phyloP scores from a whole-genome alignment of 129 eudicot species.

The Solidago caesia region DNA sequence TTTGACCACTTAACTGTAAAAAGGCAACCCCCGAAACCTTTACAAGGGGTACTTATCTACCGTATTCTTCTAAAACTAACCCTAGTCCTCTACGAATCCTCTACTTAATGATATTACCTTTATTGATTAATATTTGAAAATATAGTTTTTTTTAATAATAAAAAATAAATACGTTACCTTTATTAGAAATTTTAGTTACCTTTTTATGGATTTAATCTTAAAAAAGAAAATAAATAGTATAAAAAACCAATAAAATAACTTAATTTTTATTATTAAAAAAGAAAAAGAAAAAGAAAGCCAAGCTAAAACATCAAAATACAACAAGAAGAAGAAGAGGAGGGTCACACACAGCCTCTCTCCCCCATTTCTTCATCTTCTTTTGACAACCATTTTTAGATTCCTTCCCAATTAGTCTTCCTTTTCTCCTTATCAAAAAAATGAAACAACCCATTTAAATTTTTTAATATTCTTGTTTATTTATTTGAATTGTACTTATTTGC shows the following conservation, averaged over 20 bases:
- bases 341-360: slow-evolving; percentile 20
- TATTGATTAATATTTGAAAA: no score
- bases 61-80: no score
- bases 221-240: background rate
- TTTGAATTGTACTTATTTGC: background rate
- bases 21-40: no score
- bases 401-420: slow-evolving; percentile 7
- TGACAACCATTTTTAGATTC: slow-evolving; percentile 20
- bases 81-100: no score
- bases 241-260: background rate
- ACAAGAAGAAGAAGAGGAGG: slow-evolving; percentile 4
- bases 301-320: slow-evolving; percentile 16
- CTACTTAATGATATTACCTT: no score
- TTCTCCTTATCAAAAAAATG: background rate
- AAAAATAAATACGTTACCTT: no score
- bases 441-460: background rate
- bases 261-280: background rate
- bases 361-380: slow-evolving; percentile 16
- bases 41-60: no score
- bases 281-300: background rate
- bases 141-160: no score
- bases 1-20: no score
- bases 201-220: no score
- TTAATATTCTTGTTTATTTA: background rate
- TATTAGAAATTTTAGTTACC: no score